A percentile compares a stretch with the other conserved stretches of the same genome.
phyloP scores from a whole-genome alignment of 805 yeast species.

The Cyberlindnera euphorbiiphila region DNA sequence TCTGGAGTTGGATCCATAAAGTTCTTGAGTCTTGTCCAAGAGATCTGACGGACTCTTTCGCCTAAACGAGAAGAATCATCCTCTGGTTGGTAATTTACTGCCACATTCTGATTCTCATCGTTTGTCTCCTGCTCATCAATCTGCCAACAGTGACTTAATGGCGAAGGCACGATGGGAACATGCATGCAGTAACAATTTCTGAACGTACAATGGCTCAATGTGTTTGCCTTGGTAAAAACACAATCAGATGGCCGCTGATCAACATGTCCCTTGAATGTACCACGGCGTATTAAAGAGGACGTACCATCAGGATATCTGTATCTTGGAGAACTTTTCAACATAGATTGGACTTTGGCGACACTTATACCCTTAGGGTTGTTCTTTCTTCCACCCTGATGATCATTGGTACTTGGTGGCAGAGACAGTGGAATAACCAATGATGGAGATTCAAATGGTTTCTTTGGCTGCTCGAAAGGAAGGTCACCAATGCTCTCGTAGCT shows the following conservation, averaged over 20 bases:
- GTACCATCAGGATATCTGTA: constrained; percentile 13
- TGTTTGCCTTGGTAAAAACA: constrained; percentile 1
- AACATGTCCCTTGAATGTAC: constrained; percentile 28
- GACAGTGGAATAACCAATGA: no score
- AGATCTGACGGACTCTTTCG: constrained; percentile 6
- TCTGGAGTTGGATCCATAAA: constrained; percentile 6
- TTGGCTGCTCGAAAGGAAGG: constrained; percentile 1
- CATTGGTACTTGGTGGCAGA: no score
- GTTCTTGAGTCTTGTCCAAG: constrained; percentile 5
- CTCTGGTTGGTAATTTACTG: not conserved
- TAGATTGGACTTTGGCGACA: no score
- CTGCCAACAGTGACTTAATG: constrained; percentile 6
- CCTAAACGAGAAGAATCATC: constrained; percentile 5
- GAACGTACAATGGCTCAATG: constrained; percentile 6
- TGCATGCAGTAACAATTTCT: constrained; percentile 17
- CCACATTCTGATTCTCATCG: constrained; percentile 3
- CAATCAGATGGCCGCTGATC: constrained; percentile 29
- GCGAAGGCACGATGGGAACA: constrained; percentile 16
- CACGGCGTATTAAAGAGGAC: constrained; percentile 22
- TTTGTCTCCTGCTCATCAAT: constrained; percentile 8
- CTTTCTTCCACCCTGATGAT: no score
- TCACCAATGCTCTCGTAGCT: constrained; percentile 1
- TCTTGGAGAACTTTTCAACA: not conserved
- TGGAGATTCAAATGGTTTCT: no score
- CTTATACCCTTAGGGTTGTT: no score